Conservation (phyloP, 2,329 filamentous ascomycete genomes). For the Venturiaceae sp. region DNA sequence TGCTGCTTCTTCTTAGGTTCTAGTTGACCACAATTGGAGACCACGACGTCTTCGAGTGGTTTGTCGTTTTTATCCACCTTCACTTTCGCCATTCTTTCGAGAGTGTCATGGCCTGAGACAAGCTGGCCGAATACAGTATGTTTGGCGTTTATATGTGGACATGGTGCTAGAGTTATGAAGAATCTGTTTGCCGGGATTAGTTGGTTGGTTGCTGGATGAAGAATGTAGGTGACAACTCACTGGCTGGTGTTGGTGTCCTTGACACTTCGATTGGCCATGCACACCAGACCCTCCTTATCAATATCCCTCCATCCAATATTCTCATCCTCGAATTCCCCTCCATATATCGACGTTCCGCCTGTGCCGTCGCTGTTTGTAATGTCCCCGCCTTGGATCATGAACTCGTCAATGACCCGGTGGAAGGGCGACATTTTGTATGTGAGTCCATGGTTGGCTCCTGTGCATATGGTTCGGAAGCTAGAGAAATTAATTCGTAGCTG, state of each 20-base stretch:
- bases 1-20: constrained; percentile 19
- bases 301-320: constrained; percentile 30
- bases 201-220: neutral
- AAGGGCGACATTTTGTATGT: constrained; percentile 28
- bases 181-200: constrained; percentile 17
- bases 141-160: constrained; percentile 29
- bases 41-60: constrained; percentile 24
- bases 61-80: constrained; percentile 26
- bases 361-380: constrained; percentile 31
- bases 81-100: constrained; percentile 25
- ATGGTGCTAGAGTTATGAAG: constrained; percentile 31
- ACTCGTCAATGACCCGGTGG: constrained; percentile 32
- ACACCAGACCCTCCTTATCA: constrained; percentile 28
- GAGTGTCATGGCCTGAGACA: constrained; percentile 24
- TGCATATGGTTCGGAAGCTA: constrained; percentile 36
- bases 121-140: constrained; percentile 31
- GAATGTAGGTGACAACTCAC: constrained; percentile 12
- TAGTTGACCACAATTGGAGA: constrained; percentile 29
- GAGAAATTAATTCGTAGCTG: neutral
- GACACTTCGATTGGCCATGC: constrained; percentile 29
- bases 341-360: constrained; percentile 29
- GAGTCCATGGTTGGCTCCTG: constrained; percentile 25
- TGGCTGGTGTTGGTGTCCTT: constrained; percentile 31
- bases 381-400: constrained; percentile 35
- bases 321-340: constrained; percentile 30